A percentile compares a stretch with the other conserved stretches of the same genome.
Conservation (phyloP, 2,329 filamentous ascomycete species). For the Sporothrix schenckii region DNA sequence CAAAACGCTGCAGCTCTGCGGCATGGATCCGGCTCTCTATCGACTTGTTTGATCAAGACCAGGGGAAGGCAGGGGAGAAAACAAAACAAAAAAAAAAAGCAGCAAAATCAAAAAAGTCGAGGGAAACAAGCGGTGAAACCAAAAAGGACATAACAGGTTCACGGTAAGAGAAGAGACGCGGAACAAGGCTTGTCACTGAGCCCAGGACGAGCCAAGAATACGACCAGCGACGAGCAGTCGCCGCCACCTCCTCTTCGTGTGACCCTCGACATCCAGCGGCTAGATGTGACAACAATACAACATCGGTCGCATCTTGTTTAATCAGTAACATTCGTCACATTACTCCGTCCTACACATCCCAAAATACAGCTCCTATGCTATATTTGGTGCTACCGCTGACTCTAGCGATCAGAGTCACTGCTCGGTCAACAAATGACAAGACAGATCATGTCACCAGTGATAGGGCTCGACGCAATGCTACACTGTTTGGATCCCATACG, state of each 20-base stretch:
- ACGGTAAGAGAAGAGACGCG: background rate
- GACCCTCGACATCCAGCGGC: background rate
- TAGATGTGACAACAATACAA: constrained; percentile 14
- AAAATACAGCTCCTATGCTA: background rate
- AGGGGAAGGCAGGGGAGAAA: background rate
- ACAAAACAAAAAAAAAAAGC: background rate
- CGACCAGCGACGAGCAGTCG: background rate
- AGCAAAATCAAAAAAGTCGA: background rate
- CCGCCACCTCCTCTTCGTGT: background rate
- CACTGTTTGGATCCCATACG: background rate
- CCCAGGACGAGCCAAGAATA: background rate
- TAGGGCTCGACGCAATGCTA: constrained; percentile 1
- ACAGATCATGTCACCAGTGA: constrained; percentile 21
- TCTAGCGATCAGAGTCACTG: background rate
- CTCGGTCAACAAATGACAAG: constrained; percentile 9
- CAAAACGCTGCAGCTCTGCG: background rate
- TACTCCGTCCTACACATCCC: background rate
- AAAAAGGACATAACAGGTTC: background rate
- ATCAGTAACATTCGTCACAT: background rate
- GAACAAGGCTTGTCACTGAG: background rate
- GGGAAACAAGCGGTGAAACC: background rate
- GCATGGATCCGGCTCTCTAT: constrained; percentile 8
- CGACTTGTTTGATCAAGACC: constrained; percentile 12
- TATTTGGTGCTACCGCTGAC: background rate
- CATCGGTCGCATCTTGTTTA: background rate